These are phyloP conservation scores for Byssoonygena ceratinophila DNA, from an alignment of 2,329 filamentous ascomycete species.

Conservation along the genomic window DNA sequence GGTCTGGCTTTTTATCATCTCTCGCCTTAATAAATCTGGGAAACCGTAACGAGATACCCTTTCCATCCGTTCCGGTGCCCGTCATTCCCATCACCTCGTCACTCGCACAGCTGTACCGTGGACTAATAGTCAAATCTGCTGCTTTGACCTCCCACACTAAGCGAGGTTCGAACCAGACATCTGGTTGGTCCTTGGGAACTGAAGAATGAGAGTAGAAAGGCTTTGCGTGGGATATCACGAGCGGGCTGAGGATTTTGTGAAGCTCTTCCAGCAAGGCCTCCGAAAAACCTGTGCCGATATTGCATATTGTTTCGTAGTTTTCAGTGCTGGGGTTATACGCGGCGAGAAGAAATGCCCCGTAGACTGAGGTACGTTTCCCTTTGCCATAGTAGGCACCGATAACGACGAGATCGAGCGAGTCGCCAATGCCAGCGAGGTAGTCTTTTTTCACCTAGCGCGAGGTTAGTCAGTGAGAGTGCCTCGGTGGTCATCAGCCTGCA, in stretches of 20 bases:
- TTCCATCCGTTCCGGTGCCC: constrained; percentile 50
- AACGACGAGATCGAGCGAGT: constrained; percentile 93
- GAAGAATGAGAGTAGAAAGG: constrained; percentile 84
- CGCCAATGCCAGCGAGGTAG: constrained; percentile 84
- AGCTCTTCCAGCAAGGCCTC: constrained; percentile 88
- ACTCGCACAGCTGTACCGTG: constrained; percentile 82
- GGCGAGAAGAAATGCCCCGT: constrained; percentile 88
- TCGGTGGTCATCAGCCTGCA: background rate
- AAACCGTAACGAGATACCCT: constrained; percentile 80
- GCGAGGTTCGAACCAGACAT: constrained; percentile 94
- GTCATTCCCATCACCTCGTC: constrained; percentile 64
- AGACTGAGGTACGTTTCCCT: constrained; percentile 90
- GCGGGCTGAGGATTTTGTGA: constrained; percentile 60
- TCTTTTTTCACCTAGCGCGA: constrained; percentile 77
- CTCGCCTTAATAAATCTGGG: constrained; percentile 83
- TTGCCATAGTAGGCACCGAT: constrained; percentile 88
- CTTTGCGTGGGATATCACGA: constrained; percentile 80
- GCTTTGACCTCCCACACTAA: constrained; percentile 98
- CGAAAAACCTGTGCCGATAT: constrained; percentile 94
- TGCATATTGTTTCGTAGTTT: constrained; percentile 90
- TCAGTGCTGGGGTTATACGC: constrained; percentile 78
- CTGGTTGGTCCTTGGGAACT: constrained; percentile 83
- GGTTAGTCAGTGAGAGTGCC: background rate
- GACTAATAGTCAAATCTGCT: constrained; percentile 84
- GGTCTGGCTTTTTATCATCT: constrained; percentile 91